phyloP scores from a whole-genome alignment of 2,329 filamentous ascomycete species.

The Trichoderma semiorbis region DNA sequence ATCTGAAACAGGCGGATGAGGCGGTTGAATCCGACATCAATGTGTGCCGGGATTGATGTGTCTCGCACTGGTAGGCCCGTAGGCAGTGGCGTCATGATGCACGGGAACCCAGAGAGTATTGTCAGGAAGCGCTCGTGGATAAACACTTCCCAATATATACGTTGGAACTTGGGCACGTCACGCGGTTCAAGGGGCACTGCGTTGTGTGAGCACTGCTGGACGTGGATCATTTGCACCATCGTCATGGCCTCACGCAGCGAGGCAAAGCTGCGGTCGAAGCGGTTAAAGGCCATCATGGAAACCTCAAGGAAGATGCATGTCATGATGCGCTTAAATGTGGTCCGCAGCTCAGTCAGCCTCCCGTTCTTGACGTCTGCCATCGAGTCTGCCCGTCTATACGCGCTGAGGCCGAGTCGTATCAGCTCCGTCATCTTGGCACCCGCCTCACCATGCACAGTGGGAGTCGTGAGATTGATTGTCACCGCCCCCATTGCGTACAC shows the following conservation, averaged over 20 bases:
- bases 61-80: slow-evolving; percentile 32
- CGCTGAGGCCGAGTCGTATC: slow-evolving; percentile 24
- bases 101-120: slow-evolving; percentile 46
- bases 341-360: slow-evolving; percentile 36
- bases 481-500: slow-evolving; percentile 36
- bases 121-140: slow-evolving; percentile 45
- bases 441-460: slow-evolving; percentile 29
- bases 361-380: slow-evolving; percentile 32
- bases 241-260: slow-evolving; percentile 47
- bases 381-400: slow-evolving; percentile 27
- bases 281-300: slow-evolving; percentile 45
- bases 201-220: slow-evolving; percentile 37
- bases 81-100: slow-evolving; percentile 33
- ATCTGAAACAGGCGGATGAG: slow-evolving; percentile 37
- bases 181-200: slow-evolving; percentile 18
- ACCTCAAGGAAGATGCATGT: slow-evolving; percentile 51
- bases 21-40: slow-evolving; percentile 37
- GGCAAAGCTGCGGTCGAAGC: slow-evolving; percentile 45
- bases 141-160: slow-evolving; percentile 27
- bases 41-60: slow-evolving; percentile 33
- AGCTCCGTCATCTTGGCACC: slow-evolving; percentile 31
- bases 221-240: slow-evolving; percentile 42
- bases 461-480: slow-evolving; percentile 36
- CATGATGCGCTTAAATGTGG: slow-evolving; percentile 45
- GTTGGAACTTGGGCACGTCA: slow-evolving; percentile 23